Conservation (phyloP, 2,329 filamentous ascomycete genomes). For the Diaporthe sp. region DNA sequence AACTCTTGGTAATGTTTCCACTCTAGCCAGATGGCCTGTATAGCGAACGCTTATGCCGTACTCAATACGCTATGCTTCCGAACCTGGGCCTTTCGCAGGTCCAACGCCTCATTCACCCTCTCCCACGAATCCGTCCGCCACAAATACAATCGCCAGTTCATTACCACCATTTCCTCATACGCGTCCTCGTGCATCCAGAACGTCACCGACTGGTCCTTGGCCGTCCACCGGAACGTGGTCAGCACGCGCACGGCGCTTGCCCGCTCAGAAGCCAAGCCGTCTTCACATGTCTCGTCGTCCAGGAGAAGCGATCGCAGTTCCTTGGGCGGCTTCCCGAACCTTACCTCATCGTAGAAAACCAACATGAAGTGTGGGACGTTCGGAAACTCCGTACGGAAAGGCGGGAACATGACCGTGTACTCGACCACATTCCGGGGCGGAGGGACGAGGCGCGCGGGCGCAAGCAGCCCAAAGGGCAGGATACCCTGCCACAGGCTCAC, state of each 20-base stretch:
- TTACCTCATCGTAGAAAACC: not conserved
- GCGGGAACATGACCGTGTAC: not conserved
- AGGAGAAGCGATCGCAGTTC: not conserved
- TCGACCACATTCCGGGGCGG: not conserved
- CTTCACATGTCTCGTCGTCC: not conserved
- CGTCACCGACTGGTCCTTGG: not conserved
- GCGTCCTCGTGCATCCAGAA: not conserved
- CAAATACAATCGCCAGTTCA: not conserved
- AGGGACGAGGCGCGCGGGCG: not conserved
- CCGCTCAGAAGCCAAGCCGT: not conserved
- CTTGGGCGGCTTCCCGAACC: not conserved
- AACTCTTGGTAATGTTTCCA: not conserved
- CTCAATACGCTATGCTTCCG: not conserved
- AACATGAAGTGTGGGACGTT: not conserved
- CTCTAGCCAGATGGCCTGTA: not conserved
- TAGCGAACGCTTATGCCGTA: no score
- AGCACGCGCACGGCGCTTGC: not conserved
- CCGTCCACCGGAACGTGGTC: conserved; percentile 1
- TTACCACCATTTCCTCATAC: not conserved
- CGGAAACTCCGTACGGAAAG: not conserved
- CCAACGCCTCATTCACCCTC: not conserved
- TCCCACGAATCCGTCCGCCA: conserved; percentile 12
- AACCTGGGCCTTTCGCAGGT: not conserved
- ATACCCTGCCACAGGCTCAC: not conserved
- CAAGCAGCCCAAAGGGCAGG: not conserved